These are phyloP conservation scores for Suhomyces bribrorum DNA, from an alignment of 1,139 yeast species.

Conservation along the genomic window DNA sequence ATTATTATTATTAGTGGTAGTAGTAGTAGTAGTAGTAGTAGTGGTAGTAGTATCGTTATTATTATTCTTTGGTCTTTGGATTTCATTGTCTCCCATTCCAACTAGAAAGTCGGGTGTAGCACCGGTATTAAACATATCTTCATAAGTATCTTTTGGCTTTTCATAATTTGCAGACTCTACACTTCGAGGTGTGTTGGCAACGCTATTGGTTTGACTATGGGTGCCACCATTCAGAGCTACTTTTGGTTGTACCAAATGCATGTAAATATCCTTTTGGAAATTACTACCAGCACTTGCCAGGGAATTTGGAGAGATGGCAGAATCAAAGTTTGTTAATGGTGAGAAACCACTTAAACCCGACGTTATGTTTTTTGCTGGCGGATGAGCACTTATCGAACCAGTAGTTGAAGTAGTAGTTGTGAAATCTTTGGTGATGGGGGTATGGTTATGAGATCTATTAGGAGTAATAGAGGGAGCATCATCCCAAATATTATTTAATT, in stretches of 20 bases:
- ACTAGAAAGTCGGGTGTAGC: conserved; percentile 36
- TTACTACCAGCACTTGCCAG: conserved; percentile 25
- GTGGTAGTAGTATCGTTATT: conserved; percentile 3
- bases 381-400: conserved; percentile 11
- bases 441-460: conserved; percentile 12
- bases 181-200: conserved; percentile 12
- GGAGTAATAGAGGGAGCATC: conserved; percentile 16
- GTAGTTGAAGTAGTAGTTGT: conserved; percentile 12
- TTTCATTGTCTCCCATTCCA: conserved; percentile 4
- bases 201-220: conserved; percentile 5
- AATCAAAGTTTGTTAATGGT: conserved; percentile 29
- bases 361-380: conserved; percentile 7
- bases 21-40: background rate
- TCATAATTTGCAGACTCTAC: conserved; percentile 5
- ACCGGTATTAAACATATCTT: conserved; percentile 18
- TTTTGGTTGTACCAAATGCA: conserved; percentile 6
- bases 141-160: conserved; percentile 6
- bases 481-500: conserved; percentile 25
- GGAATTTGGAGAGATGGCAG: conserved; percentile 22
- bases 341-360: conserved; percentile 19
- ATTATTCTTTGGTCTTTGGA: conserved; percentile 1
- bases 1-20: background rate
- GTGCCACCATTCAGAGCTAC: background rate
- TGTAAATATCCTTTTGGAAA: conserved; percentile 7
- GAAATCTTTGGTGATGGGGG: conserved; percentile 11